A percentile compares a stretch with the other conserved stretches of the same genome.
These are phyloP conservation scores for Arthrobotrys sinensis DNA, from an alignment of 2,329 filamentous ascomycete genomes.

Conservation along the genomic window DNA sequence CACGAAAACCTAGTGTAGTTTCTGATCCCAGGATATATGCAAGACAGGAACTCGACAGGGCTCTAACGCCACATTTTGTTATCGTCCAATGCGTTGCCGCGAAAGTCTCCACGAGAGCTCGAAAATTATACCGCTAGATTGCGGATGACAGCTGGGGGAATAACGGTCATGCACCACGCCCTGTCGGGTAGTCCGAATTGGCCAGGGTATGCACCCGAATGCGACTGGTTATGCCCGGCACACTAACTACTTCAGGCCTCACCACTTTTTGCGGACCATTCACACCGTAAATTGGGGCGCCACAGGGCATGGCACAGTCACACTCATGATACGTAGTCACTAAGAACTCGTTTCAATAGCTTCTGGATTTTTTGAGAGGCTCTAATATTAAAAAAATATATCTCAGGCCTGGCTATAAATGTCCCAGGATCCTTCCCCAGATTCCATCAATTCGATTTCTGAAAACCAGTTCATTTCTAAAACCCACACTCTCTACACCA, in stretches of 20 bases:
- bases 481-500: neutral
- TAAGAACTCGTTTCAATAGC: conserved; percentile 19
- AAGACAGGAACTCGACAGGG: conserved; percentile 25
- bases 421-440: neutral
- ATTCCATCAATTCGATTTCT: conserved; percentile 2
- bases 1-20: conserved; percentile 6
- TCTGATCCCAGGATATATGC: neutral
- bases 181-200: conserved; percentile 42
- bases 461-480: conserved; percentile 5
- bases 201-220: conserved; percentile 30
- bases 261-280: conserved; percentile 9
- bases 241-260: conserved; percentile 4
- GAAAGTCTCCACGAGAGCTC: conserved; percentile 30
- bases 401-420: conserved; percentile 33
- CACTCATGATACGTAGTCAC: conserved; percentile 13
- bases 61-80: conserved; percentile 27
- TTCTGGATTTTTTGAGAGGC: conserved; percentile 11
- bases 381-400: conserved; percentile 10
- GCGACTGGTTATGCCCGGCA: conserved; percentile 18
- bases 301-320: conserved; percentile 23
- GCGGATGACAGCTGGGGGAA: conserved; percentile 38
- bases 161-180: conserved; percentile 32
- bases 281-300: conserved; percentile 25
- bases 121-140: neutral
- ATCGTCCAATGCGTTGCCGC: conserved; percentile 41